phyloP scores from a whole-genome alignment of 306 rosid species.

The Argentina anserina region DNA sequence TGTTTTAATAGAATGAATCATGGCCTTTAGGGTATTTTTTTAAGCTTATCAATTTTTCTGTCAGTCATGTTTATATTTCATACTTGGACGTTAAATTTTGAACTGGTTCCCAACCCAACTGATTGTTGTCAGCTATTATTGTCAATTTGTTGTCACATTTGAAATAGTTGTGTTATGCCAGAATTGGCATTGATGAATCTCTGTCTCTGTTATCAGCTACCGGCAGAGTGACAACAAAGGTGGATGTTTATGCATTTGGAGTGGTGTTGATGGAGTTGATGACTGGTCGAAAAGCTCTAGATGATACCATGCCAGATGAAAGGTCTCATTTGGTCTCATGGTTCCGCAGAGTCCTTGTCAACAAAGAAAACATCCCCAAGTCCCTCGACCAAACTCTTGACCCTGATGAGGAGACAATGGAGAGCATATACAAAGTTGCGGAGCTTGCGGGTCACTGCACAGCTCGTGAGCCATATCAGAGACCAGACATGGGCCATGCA shows the following conservation, averaged over 20 bases:
- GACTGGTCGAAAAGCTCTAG: constrained; percentile 77
- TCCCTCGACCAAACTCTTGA: constrained; percentile 66
- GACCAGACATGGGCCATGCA: constrained; percentile 92
- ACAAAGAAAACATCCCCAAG: constrained; percentile 86
- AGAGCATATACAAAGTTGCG: constrained; percentile 75
- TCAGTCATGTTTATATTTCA: not conserved
- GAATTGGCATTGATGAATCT: not conserved
- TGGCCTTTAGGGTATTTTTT: not conserved
- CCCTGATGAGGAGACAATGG: constrained; percentile 86
- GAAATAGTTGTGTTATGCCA: not conserved
- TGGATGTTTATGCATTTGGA: constrained; percentile 86
- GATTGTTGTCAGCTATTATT: not conserved
- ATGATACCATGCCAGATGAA: constrained; percentile 72
- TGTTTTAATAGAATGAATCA: not conserved
- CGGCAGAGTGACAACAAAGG: constrained; percentile 92
- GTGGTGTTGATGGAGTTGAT: constrained; percentile 84
- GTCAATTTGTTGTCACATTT: not conserved
- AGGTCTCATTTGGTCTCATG: constrained; percentile 80
- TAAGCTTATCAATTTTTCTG: not conserved
- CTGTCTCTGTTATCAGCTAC: constrained; percentile 54
- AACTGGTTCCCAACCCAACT: not conserved
- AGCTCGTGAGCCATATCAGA: constrained; percentile 83
- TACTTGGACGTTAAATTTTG: not conserved
- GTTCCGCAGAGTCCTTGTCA: constrained; percentile 71
- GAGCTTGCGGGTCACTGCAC: constrained; percentile 89